A percentile compares a stretch with the other conserved stretches of the same genome.
Conservation (phyloP, 495 filamentous ascomycete species). For the Hyaloscypha hepaticicola region DNA sequence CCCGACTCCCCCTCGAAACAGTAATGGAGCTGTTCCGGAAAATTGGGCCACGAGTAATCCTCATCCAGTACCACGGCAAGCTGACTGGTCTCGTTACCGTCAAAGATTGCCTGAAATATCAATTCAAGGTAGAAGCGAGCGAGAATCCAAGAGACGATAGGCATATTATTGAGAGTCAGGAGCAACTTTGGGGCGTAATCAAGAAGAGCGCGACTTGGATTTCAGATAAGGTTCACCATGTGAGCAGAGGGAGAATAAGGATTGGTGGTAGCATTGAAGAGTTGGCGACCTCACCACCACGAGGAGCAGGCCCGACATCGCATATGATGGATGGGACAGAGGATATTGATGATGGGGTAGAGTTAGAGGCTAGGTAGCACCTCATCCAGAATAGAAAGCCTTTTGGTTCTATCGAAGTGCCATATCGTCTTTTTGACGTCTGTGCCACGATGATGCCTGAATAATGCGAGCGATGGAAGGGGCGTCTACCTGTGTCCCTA, state of each 20-base stretch:
- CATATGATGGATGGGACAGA: conserved; percentile 67
- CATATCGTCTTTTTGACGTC: too few species aligned
- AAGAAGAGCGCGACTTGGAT: conserved; percentile 56
- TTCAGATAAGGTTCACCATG: conserved; percentile 46
- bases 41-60: conserved; percentile 90
- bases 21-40: conserved; percentile 99
- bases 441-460: too few species aligned
- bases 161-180: conserved; percentile 49
- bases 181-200: conserved; percentile 68
- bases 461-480: too few species aligned
- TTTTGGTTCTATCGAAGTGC: background rate
- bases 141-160: conserved; percentile 65
- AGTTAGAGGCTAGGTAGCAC: conserved; percentile 53
- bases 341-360: conserved; percentile 54
- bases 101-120: conserved; percentile 96
- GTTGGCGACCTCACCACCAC: conserved; percentile 20
- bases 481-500: too few species aligned
- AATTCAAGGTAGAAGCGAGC: conserved; percentile 92
- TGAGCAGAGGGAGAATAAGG: conserved; percentile 48
- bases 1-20: conserved; percentile 88
- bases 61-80: conserved; percentile 85
- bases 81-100: conserved; percentile 87
- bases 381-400: background rate
- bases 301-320: conserved; percentile 8
- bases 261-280: conserved; percentile 35